phyloP scores from a whole-genome alignment of 2,329 filamentous ascomycete genomes.

The Plenodomus lindquistii region DNA sequence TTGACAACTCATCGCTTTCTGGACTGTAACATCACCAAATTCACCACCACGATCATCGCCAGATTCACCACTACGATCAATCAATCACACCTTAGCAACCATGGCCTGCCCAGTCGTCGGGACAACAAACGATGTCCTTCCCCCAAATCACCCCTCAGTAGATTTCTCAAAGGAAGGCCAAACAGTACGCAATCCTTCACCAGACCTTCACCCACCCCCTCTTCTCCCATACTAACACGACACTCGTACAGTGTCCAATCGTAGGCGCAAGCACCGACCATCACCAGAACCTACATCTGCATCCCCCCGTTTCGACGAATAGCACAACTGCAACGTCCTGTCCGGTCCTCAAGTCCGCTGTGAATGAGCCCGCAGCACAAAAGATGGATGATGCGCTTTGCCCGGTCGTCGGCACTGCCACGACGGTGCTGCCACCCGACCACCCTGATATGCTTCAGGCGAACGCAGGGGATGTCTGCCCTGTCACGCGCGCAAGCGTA shows the following conservation, averaged over 20 bases:
- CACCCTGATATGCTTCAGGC: conserved; percentile 47
- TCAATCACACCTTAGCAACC: conserved; percentile 1
- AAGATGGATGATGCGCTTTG: conserved; percentile 50
- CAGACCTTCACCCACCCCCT: not conserved
- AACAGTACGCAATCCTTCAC: conserved; percentile 13
- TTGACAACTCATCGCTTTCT: not conserved
- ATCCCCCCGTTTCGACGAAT: conserved; percentile 43
- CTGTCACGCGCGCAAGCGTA: conserved; percentile 50
- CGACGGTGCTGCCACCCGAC: conserved; percentile 47
- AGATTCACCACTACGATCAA: not conserved
- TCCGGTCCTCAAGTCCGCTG: conserved; percentile 47
- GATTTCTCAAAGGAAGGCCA: conserved; percentile 47
- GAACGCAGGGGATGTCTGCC: conserved; percentile 46
- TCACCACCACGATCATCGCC: not conserved
- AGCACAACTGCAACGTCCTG: conserved; percentile 43
- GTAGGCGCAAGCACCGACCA: conserved; percentile 52
- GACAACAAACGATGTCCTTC: conserved; percentile 49
- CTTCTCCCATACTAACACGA: not conserved
- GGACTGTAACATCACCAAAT: not conserved
- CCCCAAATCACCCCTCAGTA: conserved; percentile 49
- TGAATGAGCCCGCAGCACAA: conserved; percentile 40
- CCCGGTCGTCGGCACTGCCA: conserved; percentile 51
- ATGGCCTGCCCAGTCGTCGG: conserved; percentile 46
- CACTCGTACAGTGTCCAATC: conserved; percentile 47
- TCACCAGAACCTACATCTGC: conserved; percentile 49